Conservation (phyloP, 2,329 filamentous ascomycete species). For the Alternaria arbusti region DNA sequence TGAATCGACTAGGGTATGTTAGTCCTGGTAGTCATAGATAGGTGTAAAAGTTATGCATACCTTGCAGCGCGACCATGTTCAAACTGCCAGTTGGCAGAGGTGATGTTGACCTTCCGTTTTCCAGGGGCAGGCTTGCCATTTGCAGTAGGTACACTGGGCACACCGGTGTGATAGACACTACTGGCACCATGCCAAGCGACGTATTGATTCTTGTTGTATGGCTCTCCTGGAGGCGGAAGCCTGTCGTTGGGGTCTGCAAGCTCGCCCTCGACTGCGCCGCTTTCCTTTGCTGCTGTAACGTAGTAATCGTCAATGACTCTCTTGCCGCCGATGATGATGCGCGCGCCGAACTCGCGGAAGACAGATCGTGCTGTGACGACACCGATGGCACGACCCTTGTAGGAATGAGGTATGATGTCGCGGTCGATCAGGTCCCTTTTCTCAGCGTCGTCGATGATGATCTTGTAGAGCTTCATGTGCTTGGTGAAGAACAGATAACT, state of each 20-base stretch:
- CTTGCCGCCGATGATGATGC: slow-evolving; percentile 90
- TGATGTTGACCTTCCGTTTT: slow-evolving; percentile 86
- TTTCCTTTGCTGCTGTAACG: slow-evolving; percentile 73
- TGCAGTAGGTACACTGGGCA: slow-evolving; percentile 75
- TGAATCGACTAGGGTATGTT: slow-evolving; percentile 72
- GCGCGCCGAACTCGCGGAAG: slow-evolving; percentile 93
- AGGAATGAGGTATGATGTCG: slow-evolving; percentile 94
- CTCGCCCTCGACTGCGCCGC: slow-evolving; percentile 85
- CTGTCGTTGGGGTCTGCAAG: slow-evolving; percentile 88
- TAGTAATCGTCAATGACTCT: slow-evolving; percentile 90
- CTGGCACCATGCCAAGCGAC: slow-evolving; percentile 98
- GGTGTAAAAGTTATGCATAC: slow-evolving; percentile 58
- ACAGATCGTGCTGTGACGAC: slow-evolving; percentile 96
- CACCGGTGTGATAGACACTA: slow-evolving; percentile 87
- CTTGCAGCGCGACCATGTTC: slow-evolving; percentile 92
- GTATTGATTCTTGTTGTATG: slow-evolving; percentile 99
- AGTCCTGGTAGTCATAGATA: slow-evolving; percentile 14
- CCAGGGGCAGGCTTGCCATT: slow-evolving; percentile 75
- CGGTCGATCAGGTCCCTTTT: slow-evolving; percentile 96
- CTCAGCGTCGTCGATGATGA: slow-evolving; percentile 96
- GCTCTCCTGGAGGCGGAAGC: slow-evolving; percentile 74
- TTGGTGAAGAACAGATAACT: slow-evolving; percentile 99
- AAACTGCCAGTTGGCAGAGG: slow-evolving; percentile 94
- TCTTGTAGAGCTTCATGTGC: slow-evolving; percentile 94
- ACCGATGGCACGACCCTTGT: slow-evolving; percentile 97